Percentiles rank a stretch among this genome's conserved stretches.
These are phyloP conservation scores for Aspergillus sp. DNA, from an alignment of 2,329 filamentous ascomycete genomes.

Conservation along the genomic window DNA sequence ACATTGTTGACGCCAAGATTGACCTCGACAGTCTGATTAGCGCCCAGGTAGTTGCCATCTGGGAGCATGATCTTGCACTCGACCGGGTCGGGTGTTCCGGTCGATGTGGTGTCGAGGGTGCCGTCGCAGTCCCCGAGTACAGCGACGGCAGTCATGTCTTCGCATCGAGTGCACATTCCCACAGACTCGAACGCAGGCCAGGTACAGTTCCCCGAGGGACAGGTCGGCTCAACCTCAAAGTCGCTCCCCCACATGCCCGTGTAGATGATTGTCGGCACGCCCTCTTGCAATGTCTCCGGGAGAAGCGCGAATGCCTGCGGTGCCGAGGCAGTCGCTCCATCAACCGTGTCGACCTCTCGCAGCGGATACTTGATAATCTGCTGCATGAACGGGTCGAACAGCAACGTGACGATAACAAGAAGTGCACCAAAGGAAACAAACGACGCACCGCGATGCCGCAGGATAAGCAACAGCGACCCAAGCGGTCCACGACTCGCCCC, in stretches of 20 bases:
- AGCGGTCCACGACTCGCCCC: neutral
- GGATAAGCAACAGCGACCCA: neutral
- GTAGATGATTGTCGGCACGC: neutral
- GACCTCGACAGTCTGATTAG: neutral
- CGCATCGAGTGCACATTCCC: neutral
- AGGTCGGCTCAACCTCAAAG: neutral
- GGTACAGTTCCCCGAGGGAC: neutral
- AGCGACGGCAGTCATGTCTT: neutral
- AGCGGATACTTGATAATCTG: neutral
- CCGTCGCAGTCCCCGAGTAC: neutral
- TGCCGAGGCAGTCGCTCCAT: neutral
- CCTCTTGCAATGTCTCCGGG: neutral
- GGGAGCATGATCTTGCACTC: neutral
- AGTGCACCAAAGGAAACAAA: neutral
- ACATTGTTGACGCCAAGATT: neutral
- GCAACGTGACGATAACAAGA: neutral
- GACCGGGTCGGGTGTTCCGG: neutral
- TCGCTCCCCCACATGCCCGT: neutral
- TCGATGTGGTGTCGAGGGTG: neutral
- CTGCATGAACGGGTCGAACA: neutral
- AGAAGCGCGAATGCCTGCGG: neutral
- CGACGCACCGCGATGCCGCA: neutral
- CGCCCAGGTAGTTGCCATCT: neutral
- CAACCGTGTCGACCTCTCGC: neutral
- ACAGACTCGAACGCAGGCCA: neutral